Evolutionary conservation across 495 filamentous ascomycete species (phyloP).

Genomic region (Daldinia grandis): DNA sequence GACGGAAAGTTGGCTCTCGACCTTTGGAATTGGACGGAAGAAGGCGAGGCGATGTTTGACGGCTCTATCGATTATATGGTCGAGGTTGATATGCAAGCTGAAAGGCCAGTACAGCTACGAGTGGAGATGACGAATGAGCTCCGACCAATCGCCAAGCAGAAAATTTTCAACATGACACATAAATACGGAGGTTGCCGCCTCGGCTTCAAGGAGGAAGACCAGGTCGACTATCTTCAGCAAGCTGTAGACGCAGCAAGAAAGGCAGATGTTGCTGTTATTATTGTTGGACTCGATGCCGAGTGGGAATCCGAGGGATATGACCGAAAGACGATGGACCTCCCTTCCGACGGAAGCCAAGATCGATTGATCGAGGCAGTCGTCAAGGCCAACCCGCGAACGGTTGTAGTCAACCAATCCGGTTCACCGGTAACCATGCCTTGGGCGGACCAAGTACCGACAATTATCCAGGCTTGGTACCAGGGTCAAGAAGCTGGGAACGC

Average conservation of each 20-base stretch:
- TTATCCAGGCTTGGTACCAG: constrained; percentile 81
- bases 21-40: constrained; percentile 74
- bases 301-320: constrained; percentile 93
- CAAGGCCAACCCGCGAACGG: constrained; percentile 73
- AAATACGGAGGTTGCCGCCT: constrained; percentile 79
- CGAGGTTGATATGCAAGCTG: constrained; percentile 60
- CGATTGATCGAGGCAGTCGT: constrained; percentile 75
- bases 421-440: constrained; percentile 89
- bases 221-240: constrained; percentile 73
- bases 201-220: constrained; percentile 74
- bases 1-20: constrained; percentile 77
- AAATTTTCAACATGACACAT: constrained; percentile 61
- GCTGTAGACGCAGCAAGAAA: constrained; percentile 73
- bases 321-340: constrained; percentile 83
- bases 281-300: constrained; percentile 82
- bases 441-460: constrained; percentile 70
- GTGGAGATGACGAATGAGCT: constrained; percentile 70
- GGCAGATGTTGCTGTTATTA: constrained; percentile 79
- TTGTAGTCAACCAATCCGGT: constrained; percentile 84
- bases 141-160: constrained; percentile 62
- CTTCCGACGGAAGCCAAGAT: constrained; percentile 73
- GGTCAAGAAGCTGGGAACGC: constrained; percentile 93
- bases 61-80: constrained; percentile 64
- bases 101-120: constrained; percentile 57
- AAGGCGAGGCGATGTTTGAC: constrained; percentile 70